Base-by-base conservation (phyloP, 192 early-diverging fungal species). In the Gryganskiella cystojenkinii region DNA sequence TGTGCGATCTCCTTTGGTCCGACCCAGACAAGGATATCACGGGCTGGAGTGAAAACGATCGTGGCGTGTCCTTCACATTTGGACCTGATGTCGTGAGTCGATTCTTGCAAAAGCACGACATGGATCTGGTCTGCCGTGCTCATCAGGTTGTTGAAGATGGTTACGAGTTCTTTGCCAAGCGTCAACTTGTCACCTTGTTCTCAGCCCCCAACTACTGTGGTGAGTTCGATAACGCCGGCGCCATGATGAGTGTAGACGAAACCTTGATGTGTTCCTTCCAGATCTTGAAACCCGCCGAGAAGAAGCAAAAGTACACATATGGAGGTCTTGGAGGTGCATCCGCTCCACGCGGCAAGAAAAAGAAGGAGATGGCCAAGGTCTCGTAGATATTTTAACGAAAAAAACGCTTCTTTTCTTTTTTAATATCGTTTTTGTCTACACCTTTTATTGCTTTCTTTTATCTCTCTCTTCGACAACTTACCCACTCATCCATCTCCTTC, bases 111-210 rank as follows among this genome's bases (percentile, higher is more conserved):
- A 95, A 94, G 84, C 96, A 99, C 76, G 97, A 99, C 76, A 86
- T 99, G 82, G 97, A 99, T 81, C 83, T 99, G 70, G 95, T 99
- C 74, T 99, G 97, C 84, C 92, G 97, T 61, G 97, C 97, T 22
- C 97, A 99, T 86, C 95, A 97, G 83, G 97, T 99, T 4, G 96
- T 97, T 10, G 97, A 99, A 76, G 97, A 99, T 81, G 97, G 97
- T 17, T 99, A 99, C 72, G 97, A 99, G 81, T 99, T 99, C 79
- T 99, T 99, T 88, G 95, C 95, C 51, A 96, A 97, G 82, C 88
- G 97, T 45, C 93, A 96, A 72, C 79, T 99, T 43, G 97, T 99
- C 43, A 99, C 97, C 9, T 81, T 99, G 64, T 99, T 99, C 79
- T 95, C 93, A 22, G 96, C 95, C 31, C 96, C 96, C n/a, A 97